Percentiles rank a stretch among this genome's conserved stretches.
Evolutionary conservation across 2,329 filamentous ascomycete species (phyloP).

Genomic region (Colletotrichum tamarilloi): DNA sequence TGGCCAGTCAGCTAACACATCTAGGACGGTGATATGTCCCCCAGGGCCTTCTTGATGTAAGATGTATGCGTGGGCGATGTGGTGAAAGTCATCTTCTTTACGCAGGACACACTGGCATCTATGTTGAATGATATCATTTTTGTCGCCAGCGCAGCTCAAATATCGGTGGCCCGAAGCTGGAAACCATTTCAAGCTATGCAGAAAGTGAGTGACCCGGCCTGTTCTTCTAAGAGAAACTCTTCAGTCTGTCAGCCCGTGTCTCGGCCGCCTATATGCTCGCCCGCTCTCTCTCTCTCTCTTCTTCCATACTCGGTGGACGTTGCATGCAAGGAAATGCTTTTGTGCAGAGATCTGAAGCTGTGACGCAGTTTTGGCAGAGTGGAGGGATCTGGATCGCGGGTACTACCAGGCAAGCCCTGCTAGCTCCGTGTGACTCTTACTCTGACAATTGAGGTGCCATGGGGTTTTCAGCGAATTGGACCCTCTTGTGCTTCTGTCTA

Average conservation of each 20-base stretch:
- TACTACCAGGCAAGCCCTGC: slow-evolving; percentile 21
- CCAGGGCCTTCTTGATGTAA: neutral
- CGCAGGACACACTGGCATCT: neutral
- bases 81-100: neutral
- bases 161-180: neutral
- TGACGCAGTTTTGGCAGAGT: slow-evolving; percentile 19
- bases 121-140: neutral
- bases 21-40: neutral
- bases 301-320: neutral
- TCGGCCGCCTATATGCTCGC: neutral
- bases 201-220: neutral
- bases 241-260: neutral
- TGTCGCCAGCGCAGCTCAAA: neutral
- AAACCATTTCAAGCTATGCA: neutral
- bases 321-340: slow-evolving; percentile 2
- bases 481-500: slow-evolving; percentile 2
- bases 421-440: slow-evolving; percentile 30
- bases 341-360: slow-evolving; percentile 12
- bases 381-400: slow-evolving; percentile 31
- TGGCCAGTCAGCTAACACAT: neutral
- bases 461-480: neutral
- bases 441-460: slow-evolving; percentile 19
- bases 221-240: neutral
- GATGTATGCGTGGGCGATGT: neutral
- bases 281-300: neutral